Percentiles rank a stretch among this genome's conserved stretches.
Conservation (phyloP, 345 rosid species). For the Syzygium oleosum region DNA sequence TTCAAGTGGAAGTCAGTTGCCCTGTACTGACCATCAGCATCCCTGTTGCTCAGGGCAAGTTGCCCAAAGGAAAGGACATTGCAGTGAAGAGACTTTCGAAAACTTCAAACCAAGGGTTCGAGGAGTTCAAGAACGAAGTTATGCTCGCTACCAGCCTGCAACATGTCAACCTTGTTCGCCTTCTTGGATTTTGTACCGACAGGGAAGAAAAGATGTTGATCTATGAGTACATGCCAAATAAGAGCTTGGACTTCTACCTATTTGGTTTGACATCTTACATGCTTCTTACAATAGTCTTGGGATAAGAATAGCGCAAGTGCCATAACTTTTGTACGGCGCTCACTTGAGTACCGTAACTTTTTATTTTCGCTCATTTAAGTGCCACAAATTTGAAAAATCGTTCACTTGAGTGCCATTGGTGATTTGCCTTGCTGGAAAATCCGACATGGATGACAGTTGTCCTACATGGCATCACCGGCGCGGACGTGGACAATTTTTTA, state of each 20-base stretch:
- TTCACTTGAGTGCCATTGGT: too few relatives aligned
- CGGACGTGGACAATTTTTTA: too few relatives aligned
- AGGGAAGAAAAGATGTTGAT: constrained; percentile 30
- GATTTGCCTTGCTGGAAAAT: too few relatives aligned
- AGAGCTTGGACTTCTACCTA: constrained; percentile 25
- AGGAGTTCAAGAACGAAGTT: constrained; percentile 29
- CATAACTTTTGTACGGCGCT: too few relatives aligned
- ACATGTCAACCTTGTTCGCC: constrained; percentile 25
- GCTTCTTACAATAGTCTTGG: background rate
- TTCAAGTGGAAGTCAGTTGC: background rate
- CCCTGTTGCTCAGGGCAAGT: constrained; percentile 11
- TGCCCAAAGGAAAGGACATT: constrained; percentile 18
- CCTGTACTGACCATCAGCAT: background rate
- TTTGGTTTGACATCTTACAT: constrained; percentile 11
- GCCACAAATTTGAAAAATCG: too few relatives aligned
- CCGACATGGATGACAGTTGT: too few relatives aligned
- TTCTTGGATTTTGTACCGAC: constrained; percentile 23
- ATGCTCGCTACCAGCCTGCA: constrained; percentile 27
- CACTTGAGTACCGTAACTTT: too few relatives aligned
- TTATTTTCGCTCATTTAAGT: too few relatives aligned
- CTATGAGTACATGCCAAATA: constrained; percentile 28
- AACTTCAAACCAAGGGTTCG: constrained; percentile 25
- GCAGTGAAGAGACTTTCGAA: constrained; percentile 36
- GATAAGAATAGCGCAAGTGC: too few relatives aligned
- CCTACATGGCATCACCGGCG: too few relatives aligned